phyloP scores from a whole-genome alignment of 192 early-diverging fungal genomes.

The Coemansia sp. region DNA sequence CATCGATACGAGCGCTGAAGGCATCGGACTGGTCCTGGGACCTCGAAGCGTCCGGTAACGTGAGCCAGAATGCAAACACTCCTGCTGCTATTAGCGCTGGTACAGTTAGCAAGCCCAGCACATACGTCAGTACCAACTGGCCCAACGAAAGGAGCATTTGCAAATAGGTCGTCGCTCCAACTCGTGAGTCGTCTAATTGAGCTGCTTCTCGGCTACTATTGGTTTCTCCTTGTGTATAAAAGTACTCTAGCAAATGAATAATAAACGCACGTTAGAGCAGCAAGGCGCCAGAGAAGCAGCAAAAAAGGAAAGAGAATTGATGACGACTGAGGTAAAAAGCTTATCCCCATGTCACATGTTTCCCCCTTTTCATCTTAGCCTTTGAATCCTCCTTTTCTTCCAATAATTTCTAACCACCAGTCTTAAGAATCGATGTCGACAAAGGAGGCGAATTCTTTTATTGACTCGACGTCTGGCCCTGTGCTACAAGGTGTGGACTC shows the following conservation, averaged over 20 bases:
- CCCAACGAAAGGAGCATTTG: constrained; percentile 16
- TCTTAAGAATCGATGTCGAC: neutral
- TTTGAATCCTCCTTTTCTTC: too few relatives aligned
- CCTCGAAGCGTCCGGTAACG: constrained; percentile 8
- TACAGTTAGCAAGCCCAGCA: constrained; percentile 43
- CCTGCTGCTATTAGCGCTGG: constrained; percentile 25
- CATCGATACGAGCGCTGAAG: neutral
- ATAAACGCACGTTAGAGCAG: neutral
- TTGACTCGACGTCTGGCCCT: too few relatives aligned
- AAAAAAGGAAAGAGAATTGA: neutral
- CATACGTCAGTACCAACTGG: constrained; percentile 36
- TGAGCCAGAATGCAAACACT: constrained; percentile 28
- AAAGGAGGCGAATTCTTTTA: neutral
- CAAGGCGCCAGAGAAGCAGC: constrained; percentile 5
- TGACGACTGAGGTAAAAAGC: too few relatives aligned
- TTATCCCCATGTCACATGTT: too few relatives aligned
- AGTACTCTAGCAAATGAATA: too few relatives aligned
- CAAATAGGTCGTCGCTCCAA: neutral
- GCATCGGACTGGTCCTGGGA: constrained; percentile 1
- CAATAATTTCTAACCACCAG: neutral
- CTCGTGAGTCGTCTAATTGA: neutral
- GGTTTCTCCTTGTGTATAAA: too few relatives aligned
- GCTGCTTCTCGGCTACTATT: too few relatives aligned
- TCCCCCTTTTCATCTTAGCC: too few relatives aligned
- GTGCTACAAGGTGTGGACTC: constrained; percentile 11